Conservation (phyloP, 345 rosid species). For the Acer yangbiense region DNA sequence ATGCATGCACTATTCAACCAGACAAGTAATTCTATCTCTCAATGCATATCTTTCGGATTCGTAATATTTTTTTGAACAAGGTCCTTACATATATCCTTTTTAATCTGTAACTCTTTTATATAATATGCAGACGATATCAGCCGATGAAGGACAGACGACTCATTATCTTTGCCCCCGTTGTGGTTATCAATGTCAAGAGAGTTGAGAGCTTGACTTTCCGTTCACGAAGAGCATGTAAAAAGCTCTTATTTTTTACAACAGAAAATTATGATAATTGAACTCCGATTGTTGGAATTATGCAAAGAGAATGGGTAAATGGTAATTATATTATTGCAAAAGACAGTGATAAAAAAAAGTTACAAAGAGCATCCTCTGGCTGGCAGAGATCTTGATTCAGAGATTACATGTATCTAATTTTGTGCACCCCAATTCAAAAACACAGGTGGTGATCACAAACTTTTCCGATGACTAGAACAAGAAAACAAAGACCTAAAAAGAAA, state of each 20-base stretch:
- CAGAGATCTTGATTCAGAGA: not conserved
- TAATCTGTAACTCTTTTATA: not conserved
- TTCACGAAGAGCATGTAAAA: no score
- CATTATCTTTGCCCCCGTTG: conserved; percentile 39
- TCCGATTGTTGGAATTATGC: not conserved
- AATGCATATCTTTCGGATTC: not conserved
- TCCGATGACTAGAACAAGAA: not conserved
- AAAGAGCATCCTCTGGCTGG: not conserved
- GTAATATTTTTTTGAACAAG: not conserved
- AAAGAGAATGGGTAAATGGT: not conserved
- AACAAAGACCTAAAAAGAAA: not conserved
- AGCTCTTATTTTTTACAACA: no score
- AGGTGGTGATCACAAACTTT: conserved; percentile 24
- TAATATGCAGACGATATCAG: conserved; percentile 45
- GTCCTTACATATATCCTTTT: not conserved
- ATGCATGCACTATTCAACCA: conserved; percentile 37
- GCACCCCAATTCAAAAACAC: conserved; percentile 41
- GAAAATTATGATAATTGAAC: no score
- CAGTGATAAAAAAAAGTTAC: not conserved
- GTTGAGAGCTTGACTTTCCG: not conserved
- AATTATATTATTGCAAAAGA: not conserved
- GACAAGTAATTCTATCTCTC: conserved; percentile 35
- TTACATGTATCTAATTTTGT: not conserved
- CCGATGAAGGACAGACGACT: conserved; percentile 54
- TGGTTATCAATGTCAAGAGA: conserved; percentile 14